Evolutionary conservation across 331 rosid genomes (phyloP).

Genomic region (Spiraea crenata): DNA sequence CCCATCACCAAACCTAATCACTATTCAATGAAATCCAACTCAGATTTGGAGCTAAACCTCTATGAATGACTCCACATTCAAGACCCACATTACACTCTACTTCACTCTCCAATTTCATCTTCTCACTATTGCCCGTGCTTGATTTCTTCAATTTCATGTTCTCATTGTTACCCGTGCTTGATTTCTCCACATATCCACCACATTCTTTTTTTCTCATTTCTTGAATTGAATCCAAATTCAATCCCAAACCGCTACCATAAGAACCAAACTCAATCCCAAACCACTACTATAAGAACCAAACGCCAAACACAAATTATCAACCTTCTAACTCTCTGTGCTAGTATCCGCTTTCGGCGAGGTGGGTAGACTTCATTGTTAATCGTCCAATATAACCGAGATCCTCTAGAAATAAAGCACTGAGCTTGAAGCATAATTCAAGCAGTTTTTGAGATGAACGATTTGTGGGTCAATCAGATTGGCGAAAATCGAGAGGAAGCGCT

Average conservation of each 20-base stretch:
- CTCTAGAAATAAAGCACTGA: slow-evolving; percentile 64
- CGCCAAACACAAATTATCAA: slow-evolving; percentile 23
- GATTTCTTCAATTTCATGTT: too few relatives aligned
- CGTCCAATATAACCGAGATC: slow-evolving; percentile 55
- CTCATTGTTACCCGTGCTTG: background rate
- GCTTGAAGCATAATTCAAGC: slow-evolving; percentile 55
- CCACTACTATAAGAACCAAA: slow-evolving; percentile 28
- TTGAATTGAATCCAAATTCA: slow-evolving; percentile 3
- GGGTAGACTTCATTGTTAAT: slow-evolving; percentile 5
- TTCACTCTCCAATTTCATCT: slow-evolving; percentile 26
- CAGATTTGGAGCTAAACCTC: slow-evolving; percentile 16
- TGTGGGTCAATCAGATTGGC: slow-evolving; percentile 62
- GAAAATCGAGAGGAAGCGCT: slow-evolving; percentile 56
- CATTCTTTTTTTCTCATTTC: slow-evolving; percentile 28
- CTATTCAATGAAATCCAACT: background rate
- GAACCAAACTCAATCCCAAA: background rate
- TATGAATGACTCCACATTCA: slow-evolving; percentile 28
- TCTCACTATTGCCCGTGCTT: background rate
- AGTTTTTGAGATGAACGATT: slow-evolving; percentile 63
- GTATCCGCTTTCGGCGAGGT: background rate
- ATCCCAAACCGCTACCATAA: background rate
- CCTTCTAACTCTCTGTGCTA: slow-evolving; percentile 14
- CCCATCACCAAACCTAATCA: too few relatives aligned
- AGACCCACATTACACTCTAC: slow-evolving; percentile 21
- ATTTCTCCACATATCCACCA: slow-evolving; percentile 21